Base-by-base conservation (phyloP, 305 asterid species). In the Fraxinus paxiana region DNA sequence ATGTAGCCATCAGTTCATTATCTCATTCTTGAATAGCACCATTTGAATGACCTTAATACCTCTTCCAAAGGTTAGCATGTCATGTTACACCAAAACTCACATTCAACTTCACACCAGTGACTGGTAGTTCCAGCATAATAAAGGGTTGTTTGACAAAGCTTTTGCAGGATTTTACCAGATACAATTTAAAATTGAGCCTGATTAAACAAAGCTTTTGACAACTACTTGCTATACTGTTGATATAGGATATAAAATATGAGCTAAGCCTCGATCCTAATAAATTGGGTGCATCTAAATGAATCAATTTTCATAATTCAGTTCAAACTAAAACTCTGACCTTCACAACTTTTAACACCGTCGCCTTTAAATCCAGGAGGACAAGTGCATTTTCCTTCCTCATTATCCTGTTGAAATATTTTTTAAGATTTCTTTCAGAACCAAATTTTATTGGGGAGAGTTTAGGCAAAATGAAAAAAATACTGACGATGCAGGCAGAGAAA, bases 401-500 rank as follows among this genome's bases (percentile, higher is more conserved):
- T 72, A 81, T 92, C 95, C 97, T 92, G 89, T 82, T 70, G 33
- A 82, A 15, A 35, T 31, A 59, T 77, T 77, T 82, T 6, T 41
- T 5, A 75, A 77, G 30, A 59, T 48, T 75, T 75, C 72, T 73
- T 73, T 79, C 73, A 46, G 20, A 85, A 69, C 35, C 73, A 79
- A 74, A 46, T 79, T 76, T 43, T 34, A 77, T 61, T 72, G 22
- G 71, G 54, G 72, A 63, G 20, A 77, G 76, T 46, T 26, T 38
- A 30, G 46, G 83, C 6, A 85, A 59, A 77, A 12, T 31, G 46
- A 76, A 51, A 22, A 71, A 31, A 20, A 2, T 17, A 88, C 97
- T 51, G 56, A 91, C 96, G 94, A 88, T 70, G 83, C 99, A 96
- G 84, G 98, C 98, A 77, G 99, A 90, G 85, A 88, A 90, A 78